Evolutionary conservation across 257 asterid genomes (phyloP).

Genomic region (Fraxinus anomala): DNA sequence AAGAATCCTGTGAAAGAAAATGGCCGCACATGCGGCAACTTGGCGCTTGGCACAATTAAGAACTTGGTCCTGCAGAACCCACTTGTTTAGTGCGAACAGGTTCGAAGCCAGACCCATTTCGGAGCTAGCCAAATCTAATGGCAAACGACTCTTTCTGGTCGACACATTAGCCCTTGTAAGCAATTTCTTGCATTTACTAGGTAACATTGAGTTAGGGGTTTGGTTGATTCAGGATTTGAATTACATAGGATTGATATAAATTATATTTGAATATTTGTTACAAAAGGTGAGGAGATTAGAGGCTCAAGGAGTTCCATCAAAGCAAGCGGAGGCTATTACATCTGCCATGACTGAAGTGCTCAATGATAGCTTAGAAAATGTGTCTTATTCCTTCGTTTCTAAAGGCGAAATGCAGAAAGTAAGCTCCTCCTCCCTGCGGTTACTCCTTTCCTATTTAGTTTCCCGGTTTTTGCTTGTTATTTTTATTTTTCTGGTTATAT

Average conservation of each 20-base stretch:
- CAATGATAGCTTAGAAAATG: constrained; percentile 73
- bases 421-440: background rate
- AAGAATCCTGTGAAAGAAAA: constrained; percentile 11
- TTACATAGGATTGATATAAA: constrained; percentile 1
- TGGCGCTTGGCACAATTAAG: constrained; percentile 44
- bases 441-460: background rate
- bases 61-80: constrained; percentile 28
- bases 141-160: constrained; percentile 75
- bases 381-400: constrained; percentile 72
- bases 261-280: constrained; percentile 22
- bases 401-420: constrained; percentile 80
- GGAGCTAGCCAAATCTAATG: constrained; percentile 47
- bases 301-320: constrained; percentile 74
- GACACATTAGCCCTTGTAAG: constrained; percentile 87
- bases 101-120: constrained; percentile 48
- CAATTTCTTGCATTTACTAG: background rate
- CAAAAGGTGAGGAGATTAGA: constrained; percentile 75
- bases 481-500: background rate
- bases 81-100: constrained; percentile 30
- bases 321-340: constrained; percentile 91
- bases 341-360: constrained; percentile 68
- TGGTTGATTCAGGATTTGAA: constrained; percentile 1
- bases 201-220: background rate
- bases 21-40: constrained; percentile 65
- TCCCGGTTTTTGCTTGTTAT: background rate